Conservation (phyloP, 2,329 filamentous ascomycete genomes). For the Cercospora sp. region DNA sequence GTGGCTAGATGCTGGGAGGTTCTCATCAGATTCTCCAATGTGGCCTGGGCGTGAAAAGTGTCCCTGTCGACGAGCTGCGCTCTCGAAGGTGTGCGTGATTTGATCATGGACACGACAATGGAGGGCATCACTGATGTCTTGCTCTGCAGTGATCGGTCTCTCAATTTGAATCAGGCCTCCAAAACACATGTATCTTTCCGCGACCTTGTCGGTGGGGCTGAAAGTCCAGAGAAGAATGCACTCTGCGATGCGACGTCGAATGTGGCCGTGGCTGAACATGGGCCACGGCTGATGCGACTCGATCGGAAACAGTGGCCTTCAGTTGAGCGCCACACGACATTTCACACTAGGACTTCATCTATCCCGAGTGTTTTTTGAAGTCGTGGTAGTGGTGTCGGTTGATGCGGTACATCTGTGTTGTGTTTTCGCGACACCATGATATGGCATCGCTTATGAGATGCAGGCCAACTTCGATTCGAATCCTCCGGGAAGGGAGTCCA, state of each 20-base stretch:
- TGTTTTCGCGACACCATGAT: neutral
- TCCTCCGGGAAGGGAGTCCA: neutral
- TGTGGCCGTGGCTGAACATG: neutral
- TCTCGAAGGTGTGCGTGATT: neutral
- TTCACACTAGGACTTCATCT: neutral
- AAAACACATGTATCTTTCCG: neutral
- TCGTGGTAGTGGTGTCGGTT: neutral
- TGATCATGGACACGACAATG: neutral
- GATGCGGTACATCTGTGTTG: neutral
- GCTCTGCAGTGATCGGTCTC: neutral
- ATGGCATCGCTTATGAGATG: neutral
- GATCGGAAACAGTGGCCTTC: neutral
- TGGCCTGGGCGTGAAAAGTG: neutral
- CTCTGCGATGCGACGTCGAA: slow-evolving; percentile 1
- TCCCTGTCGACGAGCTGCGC: neutral
- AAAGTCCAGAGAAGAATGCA: slow-evolving; percentile 4
- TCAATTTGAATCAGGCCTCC: neutral
- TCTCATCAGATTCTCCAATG: too few relatives aligned
- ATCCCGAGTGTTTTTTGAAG: neutral
- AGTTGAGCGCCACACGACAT: neutral
- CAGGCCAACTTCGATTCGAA: neutral
- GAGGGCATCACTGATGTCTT: neutral
- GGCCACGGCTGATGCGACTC: neutral
- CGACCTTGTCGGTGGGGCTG: neutral
- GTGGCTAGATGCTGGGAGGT: neutral